A percentile compares a stretch with the other conserved stretches of the same genome.
These are phyloP conservation scores for Nyctanthes arbortristis DNA, from an alignment of 257 asterid genomes.

Conservation along the genomic window DNA sequence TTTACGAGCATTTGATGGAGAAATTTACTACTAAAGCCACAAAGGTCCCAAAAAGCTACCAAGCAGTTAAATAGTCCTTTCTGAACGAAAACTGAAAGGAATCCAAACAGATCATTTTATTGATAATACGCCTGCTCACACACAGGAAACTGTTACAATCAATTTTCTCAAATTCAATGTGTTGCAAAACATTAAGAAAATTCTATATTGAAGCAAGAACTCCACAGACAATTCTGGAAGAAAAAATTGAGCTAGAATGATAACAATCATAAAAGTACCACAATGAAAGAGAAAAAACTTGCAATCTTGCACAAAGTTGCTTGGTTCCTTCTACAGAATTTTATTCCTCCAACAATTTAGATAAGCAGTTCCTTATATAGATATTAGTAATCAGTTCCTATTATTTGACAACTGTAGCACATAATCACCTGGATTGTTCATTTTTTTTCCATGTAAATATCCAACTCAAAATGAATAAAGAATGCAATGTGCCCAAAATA, in stretches of 20 bases:
- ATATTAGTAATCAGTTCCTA: neutral
- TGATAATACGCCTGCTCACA: neutral
- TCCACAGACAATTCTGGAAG: neutral
- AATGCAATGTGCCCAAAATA: conserved; percentile 10
- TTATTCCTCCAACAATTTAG: neutral
- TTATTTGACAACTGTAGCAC: neutral
- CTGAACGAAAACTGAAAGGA: neutral
- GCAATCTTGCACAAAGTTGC: neutral
- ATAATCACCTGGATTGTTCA: neutral
- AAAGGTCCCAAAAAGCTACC: neutral
- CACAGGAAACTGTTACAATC: neutral
- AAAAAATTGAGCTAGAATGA: neutral
- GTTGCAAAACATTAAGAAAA: neutral
- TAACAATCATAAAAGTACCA: neutral
- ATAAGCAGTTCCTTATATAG: neutral
- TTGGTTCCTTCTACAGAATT: neutral
- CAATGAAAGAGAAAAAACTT: neutral
- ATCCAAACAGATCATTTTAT: neutral
- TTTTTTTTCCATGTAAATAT: no score
- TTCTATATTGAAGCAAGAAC: neutral
- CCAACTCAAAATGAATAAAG: neutral
- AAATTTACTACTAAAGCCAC: neutral
- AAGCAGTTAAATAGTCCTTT: neutral
- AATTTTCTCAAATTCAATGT: neutral
- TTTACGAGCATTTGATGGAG: neutral